Base-by-base conservation (phyloP, 2,329 filamentous ascomycete species). In the Trichocomaceae sp. region DNA sequence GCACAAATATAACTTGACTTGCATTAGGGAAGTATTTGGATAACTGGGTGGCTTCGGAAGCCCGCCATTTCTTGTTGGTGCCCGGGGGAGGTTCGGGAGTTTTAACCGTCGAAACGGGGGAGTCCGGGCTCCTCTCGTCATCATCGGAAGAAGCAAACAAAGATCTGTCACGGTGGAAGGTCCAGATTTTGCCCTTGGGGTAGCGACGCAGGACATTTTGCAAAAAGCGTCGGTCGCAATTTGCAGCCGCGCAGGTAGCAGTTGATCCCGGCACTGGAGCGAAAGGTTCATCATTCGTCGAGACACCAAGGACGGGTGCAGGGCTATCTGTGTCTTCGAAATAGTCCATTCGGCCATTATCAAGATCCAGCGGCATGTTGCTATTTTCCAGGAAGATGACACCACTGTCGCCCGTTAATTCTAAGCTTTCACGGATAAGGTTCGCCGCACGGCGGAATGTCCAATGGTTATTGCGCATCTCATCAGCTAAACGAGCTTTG, bases 361-460 rank as follows among this genome's bases (percentile, higher is more conserved):
- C 67, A 3, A 57, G 46, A 33, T 70, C 66, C 4, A 62, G 19
- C n/a, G 64, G 64, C 26, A 50, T 63, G 42, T 63, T 67, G 37
- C 59, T 65, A 8, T 64, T 64, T 46, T 72, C 69, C 13, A 71
- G 56, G 26, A 72, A 71, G 13, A 70, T 63, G 1, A 79, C 75
- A 2, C 77, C 77, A n/a, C 78, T 76, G 3, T 76, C 73, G 8
- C 67, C 66, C 19, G 64, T 66, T 5, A 78, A 45, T 39, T 73
- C 72, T 9, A 80, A 64, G n/a, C 76, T 75, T 54, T 79, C 71
- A 1, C 73, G 71, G 3, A 81, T 65, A 0, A 80, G 59, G 29
- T 75, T 71, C 0, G 77, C 76, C 1, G 79, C 79, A 20, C 77
- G 69, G 12, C 68, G 64, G 53, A 80, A 79, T 2, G 74, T 74